Conservation (phyloP, 768 basidiomycete genomes). For the Kwoniella sp. region DNA sequence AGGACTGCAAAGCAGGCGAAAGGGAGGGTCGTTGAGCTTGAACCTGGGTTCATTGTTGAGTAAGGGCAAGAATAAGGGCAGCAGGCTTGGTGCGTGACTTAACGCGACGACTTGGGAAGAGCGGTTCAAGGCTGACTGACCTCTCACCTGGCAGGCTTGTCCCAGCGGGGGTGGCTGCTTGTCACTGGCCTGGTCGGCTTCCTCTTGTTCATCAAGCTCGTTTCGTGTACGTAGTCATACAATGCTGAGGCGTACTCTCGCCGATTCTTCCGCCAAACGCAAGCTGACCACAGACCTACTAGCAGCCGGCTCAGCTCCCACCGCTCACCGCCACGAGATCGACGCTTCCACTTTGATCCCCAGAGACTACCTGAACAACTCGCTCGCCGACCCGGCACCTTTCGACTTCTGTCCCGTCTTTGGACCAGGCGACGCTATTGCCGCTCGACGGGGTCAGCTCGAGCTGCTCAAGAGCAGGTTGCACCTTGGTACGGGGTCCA, state of each 20-base stretch:
- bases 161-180: constrained; percentile 34
- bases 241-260: not conserved
- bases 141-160: too few relatives aligned
- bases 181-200: constrained; percentile 26
- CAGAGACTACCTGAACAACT: constrained; percentile 76
- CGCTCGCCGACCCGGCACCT: constrained; percentile 56
- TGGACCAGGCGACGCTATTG: constrained; percentile 75
- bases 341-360: constrained; percentile 50
- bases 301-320: constrained; percentile 8
- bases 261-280: too few relatives aligned
- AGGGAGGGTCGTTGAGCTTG: constrained; percentile 8
- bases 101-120: not conserved
- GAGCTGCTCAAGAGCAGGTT: constrained; percentile 68
- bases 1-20: constrained; percentile 13
- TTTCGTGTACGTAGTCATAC: constrained; percentile 32
- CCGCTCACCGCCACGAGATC: constrained; percentile 13
- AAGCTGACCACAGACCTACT: too few relatives aligned
- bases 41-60: constrained; percentile 11
- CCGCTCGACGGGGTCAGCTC: constrained; percentile 69
- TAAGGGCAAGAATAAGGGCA: constrained; percentile 4
- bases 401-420: constrained; percentile 89
- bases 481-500: constrained; percentile 73
- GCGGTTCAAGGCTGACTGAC: constrained; percentile 1
- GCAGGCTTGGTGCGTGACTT: constrained; percentile 2
- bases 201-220: constrained; percentile 25